Conservation (phyloP, 2,329 filamentous ascomycete species). For the Gnomoniopsis smithogilvyi region DNA sequence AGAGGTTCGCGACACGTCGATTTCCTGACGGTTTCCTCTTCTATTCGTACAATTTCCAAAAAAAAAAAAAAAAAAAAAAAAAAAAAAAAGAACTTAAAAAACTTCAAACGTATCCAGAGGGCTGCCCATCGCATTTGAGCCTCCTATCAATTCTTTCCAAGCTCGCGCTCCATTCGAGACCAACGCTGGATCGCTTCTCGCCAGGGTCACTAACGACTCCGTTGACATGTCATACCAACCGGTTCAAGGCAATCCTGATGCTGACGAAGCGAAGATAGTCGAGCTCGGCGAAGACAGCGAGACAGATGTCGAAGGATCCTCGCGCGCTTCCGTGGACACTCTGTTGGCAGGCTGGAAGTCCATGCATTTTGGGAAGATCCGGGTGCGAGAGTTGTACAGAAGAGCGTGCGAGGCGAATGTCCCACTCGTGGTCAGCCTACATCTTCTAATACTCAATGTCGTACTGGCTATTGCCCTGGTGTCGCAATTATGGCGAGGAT, state of each 20-base stretch:
- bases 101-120: no score
- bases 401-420: not conserved
- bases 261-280: not conserved
- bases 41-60: no score
- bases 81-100: no score
- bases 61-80: no score
- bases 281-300: constrained; percentile 6
- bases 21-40: not conserved
- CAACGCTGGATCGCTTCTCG: no score
- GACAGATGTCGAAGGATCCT: constrained; percentile 2
- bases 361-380: not conserved
- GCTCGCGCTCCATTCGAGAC: not conserved
- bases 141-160: no score
- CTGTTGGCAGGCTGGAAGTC: not conserved
- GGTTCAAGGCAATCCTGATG: not conserved
- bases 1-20: not conserved
- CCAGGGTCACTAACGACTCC: not conserved
- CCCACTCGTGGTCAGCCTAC: constrained; percentile 5
- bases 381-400: not conserved
- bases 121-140: no score
- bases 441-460: not conserved
- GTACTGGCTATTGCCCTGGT: not conserved
- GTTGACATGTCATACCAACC: constrained; percentile 2
- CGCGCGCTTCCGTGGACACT: not conserved
- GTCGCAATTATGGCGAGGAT: not conserved